Evolutionary conservation across 305 asterid species (phyloP), one percentile per base, ranked within the genome.

Genomic region (Nicotiana rustica): DNA sequence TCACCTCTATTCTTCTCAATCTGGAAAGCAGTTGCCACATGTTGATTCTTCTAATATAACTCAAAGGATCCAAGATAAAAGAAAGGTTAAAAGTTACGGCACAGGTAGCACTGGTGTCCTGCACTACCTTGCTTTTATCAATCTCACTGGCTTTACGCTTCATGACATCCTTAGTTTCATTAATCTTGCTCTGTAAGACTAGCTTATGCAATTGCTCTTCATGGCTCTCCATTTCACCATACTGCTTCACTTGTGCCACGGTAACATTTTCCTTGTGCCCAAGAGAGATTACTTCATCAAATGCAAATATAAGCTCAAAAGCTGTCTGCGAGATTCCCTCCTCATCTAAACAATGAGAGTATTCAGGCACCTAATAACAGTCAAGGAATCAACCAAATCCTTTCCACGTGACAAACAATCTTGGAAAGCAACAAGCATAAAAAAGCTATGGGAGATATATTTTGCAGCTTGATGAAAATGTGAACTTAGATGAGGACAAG

Each of bases 161-260:
- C 97, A 93, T 94, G 88, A 91, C 88, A 84, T 91, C 95, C 90
- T 94, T 93, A 78, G 97, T 92, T 56, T 94, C 98, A 67, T 93
- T 89, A 84, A 94, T 94, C 91, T 94, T 93, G 91, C 92, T 94
- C 85, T 93, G 94, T 81, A 89, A 55, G 76, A 91, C 93, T 90
- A 93, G 82, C 90, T 91, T 94, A 88, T 94, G 98, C 91, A 93
- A 85, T 84, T 86, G 89, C 82, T 94, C 97, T 89, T 94, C 98
- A 6, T 91, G 97, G 84, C 98, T 94, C 87, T 94, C 98, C 98
- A 94, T 94, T 85, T 93, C 98, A 83, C 97, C 90, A 81, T 93
- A 94, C 92, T 93, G 98, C 85, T 93, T 93, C 87, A 94, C 98
- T 92, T 92, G 98, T 62, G 97, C 90, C 79, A 90, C 93, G n/a